Base-by-base conservation (phyloP, 2,329 filamentous ascomycete genomes). In the Cordyceps javanica region DNA sequence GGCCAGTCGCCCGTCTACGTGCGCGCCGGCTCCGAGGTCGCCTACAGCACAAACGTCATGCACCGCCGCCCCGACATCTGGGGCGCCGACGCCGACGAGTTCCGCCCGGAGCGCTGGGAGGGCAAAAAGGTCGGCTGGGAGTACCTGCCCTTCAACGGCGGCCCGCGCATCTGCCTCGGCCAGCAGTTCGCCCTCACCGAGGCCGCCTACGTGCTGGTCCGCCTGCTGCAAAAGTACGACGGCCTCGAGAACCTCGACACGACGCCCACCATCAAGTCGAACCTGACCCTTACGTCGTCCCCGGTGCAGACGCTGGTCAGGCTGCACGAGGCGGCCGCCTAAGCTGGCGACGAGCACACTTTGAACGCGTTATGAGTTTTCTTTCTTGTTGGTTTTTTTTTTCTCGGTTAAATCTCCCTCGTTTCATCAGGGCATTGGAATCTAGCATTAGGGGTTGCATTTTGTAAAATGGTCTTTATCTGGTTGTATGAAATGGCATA, bases 181-280 rank as follows among this genome's bases (percentile, higher is more conserved):
- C 86, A 90, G 76, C 86, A 90, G 70, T 90, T 89, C 65, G 87
- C 87, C 5, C 72, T 90, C 38, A 88, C 85, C 0, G 86, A 90
- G 74, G 86, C 86, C 72, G 75, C 72, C 14, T 90, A 90, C 68
- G 83, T 86, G 16, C 76, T 89, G 62, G 83, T 85, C 34, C 74
- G 87, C 51, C 66, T 91, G 61, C 78, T 90, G 66, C 88, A 90
- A 73, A 75, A 78, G 30, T 58, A 45, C n/a, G 48, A 52, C 30
- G 9, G 10, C 10, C 30, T 58, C 2, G 48, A 52, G 48, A 58
- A 52, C 32, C 13, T 51, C 48, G 55, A 58, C 14, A 16, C 14
- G 39, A 28, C 32, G 8, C 41, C 28, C 28, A 30, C 23, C 8
- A 36, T 46, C 38, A 57, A 57, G 55, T 32, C 45, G 9, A 36